These are phyloP conservation scores for Calophaca sinica DNA, from an alignment of 306 rosid species.

Conservation along the genomic window DNA sequence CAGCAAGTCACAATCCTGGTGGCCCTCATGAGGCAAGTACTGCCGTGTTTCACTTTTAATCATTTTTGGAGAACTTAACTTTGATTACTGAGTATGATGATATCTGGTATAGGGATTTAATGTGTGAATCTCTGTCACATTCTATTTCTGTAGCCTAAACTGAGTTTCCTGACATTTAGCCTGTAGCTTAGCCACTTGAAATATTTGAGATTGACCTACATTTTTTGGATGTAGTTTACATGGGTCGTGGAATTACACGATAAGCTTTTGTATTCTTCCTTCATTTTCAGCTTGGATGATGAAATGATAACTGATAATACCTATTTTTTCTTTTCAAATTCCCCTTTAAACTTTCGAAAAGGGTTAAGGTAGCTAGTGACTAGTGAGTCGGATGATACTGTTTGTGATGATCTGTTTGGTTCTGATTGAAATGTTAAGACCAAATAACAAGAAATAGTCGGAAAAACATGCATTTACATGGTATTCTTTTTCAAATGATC, in stretches of 20 bases:
- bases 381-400: constrained; percentile 21
- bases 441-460: constrained; percentile 6
- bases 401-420: constrained; percentile 35
- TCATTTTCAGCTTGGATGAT: constrained; percentile 27
- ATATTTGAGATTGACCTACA: constrained; percentile 10
- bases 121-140: neutral
- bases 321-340: constrained; percentile 11
- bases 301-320: neutral
- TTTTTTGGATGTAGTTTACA: constrained; percentile 24
- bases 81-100: constrained; percentile 28
- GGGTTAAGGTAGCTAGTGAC: constrained; percentile 5
- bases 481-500: neutral
- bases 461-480: constrained; percentile 6
- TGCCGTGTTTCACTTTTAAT: constrained; percentile 34
- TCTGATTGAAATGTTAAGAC: constrained; percentile 12
- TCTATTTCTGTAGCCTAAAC: constrained; percentile 30
- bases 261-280: neutral
- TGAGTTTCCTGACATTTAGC: constrained; percentile 23
- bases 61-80: constrained; percentile 30
- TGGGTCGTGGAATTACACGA: constrained; percentile 19
- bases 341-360: constrained; percentile 19
- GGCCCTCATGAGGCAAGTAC: constrained; percentile 88
- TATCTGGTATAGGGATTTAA: constrained; percentile 25
- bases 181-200: constrained; percentile 22
- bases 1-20: constrained; percentile 99